phyloP scores from a whole-genome alignment of 2,329 filamentous ascomycete species.

The Elsinoe ampelina region DNA sequence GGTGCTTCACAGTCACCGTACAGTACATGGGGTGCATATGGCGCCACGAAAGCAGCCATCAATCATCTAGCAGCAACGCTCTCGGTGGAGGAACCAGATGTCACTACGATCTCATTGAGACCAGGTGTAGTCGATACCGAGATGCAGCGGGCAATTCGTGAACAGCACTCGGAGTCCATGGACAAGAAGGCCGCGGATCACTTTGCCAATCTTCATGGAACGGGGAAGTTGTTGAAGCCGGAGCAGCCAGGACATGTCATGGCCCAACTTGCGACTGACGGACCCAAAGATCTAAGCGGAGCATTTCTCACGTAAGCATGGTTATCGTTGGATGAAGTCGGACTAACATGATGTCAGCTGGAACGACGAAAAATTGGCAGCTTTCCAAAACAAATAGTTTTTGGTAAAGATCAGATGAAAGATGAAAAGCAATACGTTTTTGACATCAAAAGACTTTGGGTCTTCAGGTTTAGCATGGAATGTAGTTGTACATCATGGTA shows the following conservation, averaged over 20 bases:
- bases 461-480: constrained; percentile 74
- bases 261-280: constrained; percentile 62
- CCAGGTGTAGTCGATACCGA: constrained; percentile 80
- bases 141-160: constrained; percentile 78
- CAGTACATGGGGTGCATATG: constrained; percentile 69
- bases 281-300: constrained; percentile 60
- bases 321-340: neutral
- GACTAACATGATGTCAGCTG: constrained; percentile 33
- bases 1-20: constrained; percentile 63
- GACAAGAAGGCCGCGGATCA: constrained; percentile 48
- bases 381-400: constrained; percentile 40
- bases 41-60: constrained; percentile 71
- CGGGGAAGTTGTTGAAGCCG: constrained; percentile 64
- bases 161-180: constrained; percentile 56
- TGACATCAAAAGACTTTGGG: constrained; percentile 50
- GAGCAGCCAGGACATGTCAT: constrained; percentile 83
- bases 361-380: constrained; percentile 44
- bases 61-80: constrained; percentile 71
- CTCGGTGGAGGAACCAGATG: constrained; percentile 63
- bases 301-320: constrained; percentile 55
- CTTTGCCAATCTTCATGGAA: constrained; percentile 61
- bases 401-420: constrained; percentile 57
- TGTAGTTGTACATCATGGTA: constrained; percentile 57
- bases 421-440: constrained; percentile 69
- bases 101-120: constrained; percentile 62